These are phyloP conservation scores for Colletotrichum truncatum DNA, from an alignment of 2,329 filamentous ascomycete species.

Conservation along the genomic window DNA sequence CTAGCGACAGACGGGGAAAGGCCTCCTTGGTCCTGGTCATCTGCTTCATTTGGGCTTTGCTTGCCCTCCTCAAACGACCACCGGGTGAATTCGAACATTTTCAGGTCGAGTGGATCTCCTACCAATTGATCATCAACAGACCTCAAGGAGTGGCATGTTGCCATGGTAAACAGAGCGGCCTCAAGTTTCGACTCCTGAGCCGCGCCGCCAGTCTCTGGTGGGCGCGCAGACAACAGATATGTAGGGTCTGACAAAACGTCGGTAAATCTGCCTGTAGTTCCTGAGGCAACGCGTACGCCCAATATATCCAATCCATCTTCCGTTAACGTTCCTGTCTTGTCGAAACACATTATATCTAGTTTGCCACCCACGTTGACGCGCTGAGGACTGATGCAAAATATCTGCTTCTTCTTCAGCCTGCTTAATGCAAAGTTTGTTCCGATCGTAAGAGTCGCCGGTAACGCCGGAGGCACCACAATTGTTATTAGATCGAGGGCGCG, in stretches of 20 bases:
- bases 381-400: conserved; percentile 98
- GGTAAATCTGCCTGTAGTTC: conserved; percentile 71
- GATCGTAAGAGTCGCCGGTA: conserved; percentile 95
- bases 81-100: conserved; percentile 97
- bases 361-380: conserved; percentile 97
- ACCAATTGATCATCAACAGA: conserved; percentile 88
- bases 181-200: conserved; percentile 39
- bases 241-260: conserved; percentile 76
- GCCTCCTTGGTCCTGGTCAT: conserved; percentile 78
- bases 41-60: conserved; percentile 69
- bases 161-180: conserved; percentile 91
- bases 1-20: conserved; percentile 89
- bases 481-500: conserved; percentile 95
- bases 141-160: conserved; percentile 92
- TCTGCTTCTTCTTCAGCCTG: conserved; percentile 86
- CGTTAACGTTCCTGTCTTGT: conserved; percentile 98
- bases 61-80: conserved; percentile 94
- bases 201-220: not conserved
- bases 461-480: conserved; percentile 93
- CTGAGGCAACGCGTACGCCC: conserved; percentile 81
- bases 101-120: conserved; percentile 93
- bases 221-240: conserved; percentile 60
- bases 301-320: conserved; percentile 96
- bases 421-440: conserved; percentile 94
- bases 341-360: conserved; percentile 95